phyloP scores from a whole-genome alignment of 192 early-diverging fungal species.

The Backusella mclennaniae region DNA sequence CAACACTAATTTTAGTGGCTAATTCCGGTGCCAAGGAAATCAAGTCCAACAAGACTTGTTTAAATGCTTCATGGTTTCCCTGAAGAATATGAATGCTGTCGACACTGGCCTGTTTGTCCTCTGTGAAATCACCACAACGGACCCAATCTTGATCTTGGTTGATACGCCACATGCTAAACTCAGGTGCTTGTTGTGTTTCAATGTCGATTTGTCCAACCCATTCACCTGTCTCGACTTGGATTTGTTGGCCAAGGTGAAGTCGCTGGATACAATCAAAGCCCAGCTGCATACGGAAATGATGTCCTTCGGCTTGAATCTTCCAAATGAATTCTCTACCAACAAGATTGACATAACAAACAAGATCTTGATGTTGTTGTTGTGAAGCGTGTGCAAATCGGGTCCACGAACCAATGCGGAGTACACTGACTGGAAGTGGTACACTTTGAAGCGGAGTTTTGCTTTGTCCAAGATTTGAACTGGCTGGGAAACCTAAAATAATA shows the following conservation, averaged over 20 bases:
- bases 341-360: slow-evolving; percentile 5
- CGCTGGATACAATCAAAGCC: slow-evolving; percentile 44
- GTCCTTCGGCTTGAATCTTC: slow-evolving; percentile 37
- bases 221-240: slow-evolving; percentile 17
- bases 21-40: slow-evolving; percentile 17
- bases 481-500: slow-evolving; percentile 3
- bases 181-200: background rate
- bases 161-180: slow-evolving; percentile 39
- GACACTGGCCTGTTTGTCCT: slow-evolving; percentile 54
- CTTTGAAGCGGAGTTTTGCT: slow-evolving; percentile 2
- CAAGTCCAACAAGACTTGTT: slow-evolving; percentile 19
- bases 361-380: background rate
- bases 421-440: slow-evolving; percentile 16
- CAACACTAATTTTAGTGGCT: slow-evolving; percentile 21
- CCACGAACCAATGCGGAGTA: slow-evolving; percentile 30
- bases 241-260: slow-evolving; percentile 30
- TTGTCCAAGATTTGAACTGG: background rate
- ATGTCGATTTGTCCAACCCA: slow-evolving; percentile 20
- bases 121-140: slow-evolving; percentile 61
- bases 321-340: slow-evolving; percentile 15
- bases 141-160: slow-evolving; percentile 47
- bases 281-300: slow-evolving; percentile 59
- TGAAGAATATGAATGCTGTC: slow-evolving; percentile 47
- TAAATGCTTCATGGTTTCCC: slow-evolving; percentile 33
- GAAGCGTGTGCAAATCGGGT: slow-evolving; percentile 20